Conservation (phyloP, 2,329 filamentous ascomycete species). For the Aaosphaeria arxii region DNA sequence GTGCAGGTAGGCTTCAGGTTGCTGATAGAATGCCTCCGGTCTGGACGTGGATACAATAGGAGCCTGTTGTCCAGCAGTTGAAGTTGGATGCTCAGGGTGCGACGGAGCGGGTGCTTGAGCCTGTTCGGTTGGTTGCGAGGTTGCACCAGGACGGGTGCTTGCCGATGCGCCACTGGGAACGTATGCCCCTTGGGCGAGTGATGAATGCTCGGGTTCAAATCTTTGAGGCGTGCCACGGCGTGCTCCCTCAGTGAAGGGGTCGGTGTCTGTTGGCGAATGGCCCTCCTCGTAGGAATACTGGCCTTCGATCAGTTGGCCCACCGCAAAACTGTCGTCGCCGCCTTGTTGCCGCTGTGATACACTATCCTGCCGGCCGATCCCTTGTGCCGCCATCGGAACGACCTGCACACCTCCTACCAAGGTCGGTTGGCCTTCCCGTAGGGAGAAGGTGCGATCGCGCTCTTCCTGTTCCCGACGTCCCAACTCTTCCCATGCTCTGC, state of each 20-base stretch:
- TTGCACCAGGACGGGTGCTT: slow-evolving; percentile 9
- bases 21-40: slow-evolving; percentile 38
- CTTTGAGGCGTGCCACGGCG: slow-evolving; percentile 15
- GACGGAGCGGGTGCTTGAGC: slow-evolving; percentile 24
- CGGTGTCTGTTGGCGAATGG: slow-evolving; percentile 56
- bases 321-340: slow-evolving; percentile 28
- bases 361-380: slow-evolving; percentile 55
- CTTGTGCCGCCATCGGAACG: slow-evolving; percentile 79
- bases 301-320: slow-evolving; percentile 33
- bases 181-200: slow-evolving; percentile 33
- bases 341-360: slow-evolving; percentile 41
- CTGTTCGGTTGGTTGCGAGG: slow-evolving; percentile 16
- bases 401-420: slow-evolving; percentile 92
- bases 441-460: slow-evolving; percentile 77
- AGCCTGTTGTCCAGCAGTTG: slow-evolving; percentile 18
- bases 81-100: slow-evolving; percentile 18
- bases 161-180: slow-evolving; percentile 22
- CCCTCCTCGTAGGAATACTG: slow-evolving; percentile 52
- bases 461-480: slow-evolving; percentile 91
- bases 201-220: slow-evolving; percentile 29
- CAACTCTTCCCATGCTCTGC: slow-evolving; percentile 94
- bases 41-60: slow-evolving; percentile 22
- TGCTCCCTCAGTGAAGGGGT: slow-evolving; percentile 57
- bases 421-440: slow-evolving; percentile 84
- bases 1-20: slow-evolving; percentile 36